These are phyloP conservation scores for Scortechinia acanthostroma DNA, from an alignment of 2,329 filamentous ascomycete species.

Conservation along the genomic window DNA sequence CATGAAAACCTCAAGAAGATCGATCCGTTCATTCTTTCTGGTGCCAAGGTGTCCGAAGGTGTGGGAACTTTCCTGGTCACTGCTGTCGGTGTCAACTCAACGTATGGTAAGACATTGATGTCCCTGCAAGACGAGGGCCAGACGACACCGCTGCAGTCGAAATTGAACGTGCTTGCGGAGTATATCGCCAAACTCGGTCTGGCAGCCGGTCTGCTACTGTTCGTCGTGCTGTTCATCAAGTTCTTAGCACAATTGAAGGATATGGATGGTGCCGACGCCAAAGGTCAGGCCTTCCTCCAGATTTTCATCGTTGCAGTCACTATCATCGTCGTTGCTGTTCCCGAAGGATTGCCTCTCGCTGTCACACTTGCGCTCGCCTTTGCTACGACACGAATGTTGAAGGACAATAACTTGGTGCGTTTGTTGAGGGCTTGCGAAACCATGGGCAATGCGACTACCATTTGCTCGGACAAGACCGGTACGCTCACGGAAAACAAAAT, in stretches of 20 bases:
- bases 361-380: slow-evolving; percentile 56
- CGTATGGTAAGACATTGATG: slow-evolving; percentile 72
- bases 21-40: slow-evolving; percentile 76
- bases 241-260: slow-evolving; percentile 21
- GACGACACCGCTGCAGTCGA: slow-evolving; percentile 72
- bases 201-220: slow-evolving; percentile 30
- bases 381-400: slow-evolving; percentile 55
- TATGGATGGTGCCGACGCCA: slow-evolving; percentile 29
- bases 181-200: slow-evolving; percentile 49
- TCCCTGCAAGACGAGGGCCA: slow-evolving; percentile 71
- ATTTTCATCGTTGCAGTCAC: slow-evolving; percentile 52
- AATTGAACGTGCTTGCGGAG: slow-evolving; percentile 70
- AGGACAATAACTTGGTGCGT: slow-evolving; percentile 55
- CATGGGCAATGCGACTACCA: slow-evolving; percentile 57
- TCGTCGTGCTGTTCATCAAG: slow-evolving; percentile 28
- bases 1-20: slow-evolving; percentile 54
- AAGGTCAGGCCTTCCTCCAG: slow-evolving; percentile 48
- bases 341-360: slow-evolving; percentile 51
- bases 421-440: slow-evolving; percentile 52
- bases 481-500: slow-evolving; percentile 60
- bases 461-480: slow-evolving; percentile 62
- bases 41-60: slow-evolving; percentile 71
- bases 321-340: slow-evolving; percentile 50
- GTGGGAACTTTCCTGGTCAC: slow-evolving; percentile 72
- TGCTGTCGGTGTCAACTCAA: slow-evolving; percentile 67